Base-by-base conservation (phyloP, 176 grass and related monocot genomes). In the Tillandsia leiboldiana region DNA sequence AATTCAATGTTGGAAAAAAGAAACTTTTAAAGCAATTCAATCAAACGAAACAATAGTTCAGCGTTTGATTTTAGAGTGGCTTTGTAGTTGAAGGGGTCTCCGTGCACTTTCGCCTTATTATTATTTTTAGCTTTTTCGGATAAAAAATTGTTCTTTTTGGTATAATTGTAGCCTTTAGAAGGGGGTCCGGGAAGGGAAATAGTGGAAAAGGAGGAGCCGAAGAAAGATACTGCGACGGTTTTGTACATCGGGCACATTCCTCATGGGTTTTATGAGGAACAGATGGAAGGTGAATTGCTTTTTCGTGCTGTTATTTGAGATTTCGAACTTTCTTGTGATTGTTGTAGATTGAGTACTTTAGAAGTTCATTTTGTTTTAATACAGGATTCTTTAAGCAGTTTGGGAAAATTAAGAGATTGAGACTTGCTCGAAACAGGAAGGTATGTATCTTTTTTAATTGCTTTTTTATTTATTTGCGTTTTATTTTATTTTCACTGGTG, bases 161-260 rank as follows among this genome's bases (percentile, higher is more conserved):
- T 58, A 48, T 1, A 9, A 47, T 79, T 24, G 18, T 66, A 97
- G 94, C 84, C 94, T 29, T 72, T 97, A 69, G 89, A 90, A 85
- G 87, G 71, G 15, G 86, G 74, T 10, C 71, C 64, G 0, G 76
- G 71, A 14, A 84, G 81, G 81, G 76, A 75, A 70, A 51, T 57
- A 51, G 28, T 53, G 1, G 14, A 82, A 33, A 69, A 63, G 65
- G 83, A 85, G 79, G 59, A 89, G 72, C 82, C 75, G 6, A 83
- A 78, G 51, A 96, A 87, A 58, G 53, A 61, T 77, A 92, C 79
- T 1, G 72, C 89, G 13, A 92, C 89, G 0, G 79, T 90, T 12
- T 66, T 97, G 26, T 97, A 97, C 57, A 85, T 97, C 23, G 94
- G 89, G 3, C 94, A 97, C 65, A 92, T 97, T 22, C 94, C 89